Evolutionary conservation across 2,329 filamentous ascomycete genomes (phyloP).

Genomic region (Tolypocladium ovalisporum): DNA sequence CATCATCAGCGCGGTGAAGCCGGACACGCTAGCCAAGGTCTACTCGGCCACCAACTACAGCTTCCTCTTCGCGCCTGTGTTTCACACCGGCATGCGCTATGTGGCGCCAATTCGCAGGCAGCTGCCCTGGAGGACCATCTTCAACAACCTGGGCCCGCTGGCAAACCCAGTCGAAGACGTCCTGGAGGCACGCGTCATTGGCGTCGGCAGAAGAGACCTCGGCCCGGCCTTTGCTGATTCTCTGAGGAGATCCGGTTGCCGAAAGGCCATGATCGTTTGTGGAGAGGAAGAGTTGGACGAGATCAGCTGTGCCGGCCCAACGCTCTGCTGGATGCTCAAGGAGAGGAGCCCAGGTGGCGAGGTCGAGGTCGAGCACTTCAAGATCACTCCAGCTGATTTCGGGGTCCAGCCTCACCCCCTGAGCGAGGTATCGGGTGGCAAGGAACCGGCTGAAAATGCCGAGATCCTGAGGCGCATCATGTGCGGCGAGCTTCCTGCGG

Average conservation of each 20-base stretch:
- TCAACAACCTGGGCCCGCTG: slow-evolving; percentile 90
- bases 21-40: slow-evolving; percentile 57
- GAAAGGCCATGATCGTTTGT: slow-evolving; percentile 83
- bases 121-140: slow-evolving; percentile 90
- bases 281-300: slow-evolving; percentile 94
- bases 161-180: slow-evolving; percentile 78
- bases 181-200: slow-evolving; percentile 86
- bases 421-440: slow-evolving; percentile 68
- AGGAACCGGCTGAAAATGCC: slow-evolving; percentile 80
- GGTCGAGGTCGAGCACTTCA: slow-evolving; percentile 63
- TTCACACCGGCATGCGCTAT: slow-evolving; percentile 89
- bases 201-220: slow-evolving; percentile 78
- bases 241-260: slow-evolving; percentile 61
- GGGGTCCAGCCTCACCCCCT: slow-evolving; percentile 68
- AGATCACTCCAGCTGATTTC: slow-evolving; percentile 74
- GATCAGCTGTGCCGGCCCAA: slow-evolving; percentile 80
- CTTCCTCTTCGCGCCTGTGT: slow-evolving; percentile 91
- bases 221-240: slow-evolving; percentile 85
- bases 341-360: slow-evolving; percentile 28
- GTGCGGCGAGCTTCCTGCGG: slow-evolving; percentile 56
- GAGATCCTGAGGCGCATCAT: slow-evolving; percentile 70
- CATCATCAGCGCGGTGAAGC: slow-evolving; percentile 62
- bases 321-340: slow-evolving; percentile 77
- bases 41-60: slow-evolving; percentile 81
- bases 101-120: slow-evolving; percentile 78